Evolutionary conservation across 2,329 filamentous ascomycete genomes (phyloP).

Genomic region (Epichloe sibirici): DNA sequence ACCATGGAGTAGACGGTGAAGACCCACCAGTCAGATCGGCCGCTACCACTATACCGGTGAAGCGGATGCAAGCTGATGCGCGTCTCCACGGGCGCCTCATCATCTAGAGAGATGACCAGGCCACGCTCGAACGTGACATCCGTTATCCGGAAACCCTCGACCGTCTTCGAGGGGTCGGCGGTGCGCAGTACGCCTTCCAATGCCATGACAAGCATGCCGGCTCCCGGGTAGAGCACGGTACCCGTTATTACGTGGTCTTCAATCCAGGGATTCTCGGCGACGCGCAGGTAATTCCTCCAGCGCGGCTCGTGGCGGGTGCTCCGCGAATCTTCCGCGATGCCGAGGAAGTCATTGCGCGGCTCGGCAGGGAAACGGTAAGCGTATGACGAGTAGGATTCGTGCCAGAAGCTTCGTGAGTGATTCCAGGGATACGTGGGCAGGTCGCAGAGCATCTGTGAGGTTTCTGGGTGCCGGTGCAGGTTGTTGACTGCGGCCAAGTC

Average conservation of each 20-base stretch:
- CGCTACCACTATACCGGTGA: neutral
- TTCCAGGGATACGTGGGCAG: constrained; percentile 19
- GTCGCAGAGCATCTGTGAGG: neutral
- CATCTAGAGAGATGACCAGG: neutral
- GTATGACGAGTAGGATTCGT: constrained; percentile 13
- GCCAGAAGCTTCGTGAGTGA: constrained; percentile 16
- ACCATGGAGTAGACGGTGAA: neutral
- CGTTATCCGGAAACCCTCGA: constrained; percentile 6
- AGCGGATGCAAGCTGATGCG: neutral
- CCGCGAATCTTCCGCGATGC: constrained; percentile 6
- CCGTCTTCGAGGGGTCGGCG: neutral
- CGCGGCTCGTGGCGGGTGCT: constrained; percentile 14
- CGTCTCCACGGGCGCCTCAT: neutral
- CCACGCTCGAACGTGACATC: neutral
- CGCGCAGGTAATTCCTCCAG: constrained; percentile 21
- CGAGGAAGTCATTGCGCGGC: constrained; percentile 15
- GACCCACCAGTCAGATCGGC: neutral
- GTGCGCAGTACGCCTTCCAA: constrained; percentile 13
- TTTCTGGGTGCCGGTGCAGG: too few relatives aligned
- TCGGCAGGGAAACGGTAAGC: constrained; percentile 11
- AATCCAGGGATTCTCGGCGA: constrained; percentile 22
- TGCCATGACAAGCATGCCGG: constrained; percentile 22
- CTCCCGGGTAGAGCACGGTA: constrained; percentile 21
- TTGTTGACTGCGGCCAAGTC: too few relatives aligned
- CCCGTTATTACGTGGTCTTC: constrained; percentile 18